Base-by-base conservation (phyloP, 176 grass and related monocot genomes). In the Rhipidocladum racemiflorum region DNA sequence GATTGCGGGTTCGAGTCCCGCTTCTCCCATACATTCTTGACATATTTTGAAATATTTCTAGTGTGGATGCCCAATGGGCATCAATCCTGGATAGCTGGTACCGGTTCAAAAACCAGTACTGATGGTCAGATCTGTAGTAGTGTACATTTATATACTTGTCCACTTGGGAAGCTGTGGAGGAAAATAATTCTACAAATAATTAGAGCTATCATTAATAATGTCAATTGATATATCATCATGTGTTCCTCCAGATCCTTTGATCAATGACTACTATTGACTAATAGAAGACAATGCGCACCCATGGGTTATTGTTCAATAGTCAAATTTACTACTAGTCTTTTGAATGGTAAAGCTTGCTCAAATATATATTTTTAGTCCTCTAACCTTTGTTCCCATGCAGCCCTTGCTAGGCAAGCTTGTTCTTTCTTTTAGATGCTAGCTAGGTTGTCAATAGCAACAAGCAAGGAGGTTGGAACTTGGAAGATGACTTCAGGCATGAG, bases 371-470 rank as follows among this genome's bases (percentile, higher is more conserved):
- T 76, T 32, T 49, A 48, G 32, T 67, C 30, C 49, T 29, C 9
- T 46, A 78, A 36, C 13, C n/a, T 66, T 65, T 74, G 75, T 49
- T 66, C n/a, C 36, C 67, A 49, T 88, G 68, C 68, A 68, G 75
- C 75, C 50, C 68, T 80, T 67, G 59, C 49, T 67, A 50, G 32
- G 10, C 21, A 74, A 79, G 50, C 48, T 79, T 87, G 79, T 76
- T 61, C 51, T 74, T 88, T 79, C 38, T n/a, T 65, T 77, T 63
- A 72, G 45, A 83, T 83, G 75, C 28, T 84, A 73, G 81, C 67
- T 48, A 79, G 63, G 74, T 71, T 88, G 59, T 88, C 67, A 79
- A 56, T 34, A 45, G 20, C 80, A 79, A 53, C 81, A 74, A 79
- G 17, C 43, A 73, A n/a, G n/a, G n/a, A n/a, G n/a, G n/a, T n/a